Evolutionary conservation across 208 protist genomes (phyloP).

Genomic region (Crithidia sp.): DNA sequence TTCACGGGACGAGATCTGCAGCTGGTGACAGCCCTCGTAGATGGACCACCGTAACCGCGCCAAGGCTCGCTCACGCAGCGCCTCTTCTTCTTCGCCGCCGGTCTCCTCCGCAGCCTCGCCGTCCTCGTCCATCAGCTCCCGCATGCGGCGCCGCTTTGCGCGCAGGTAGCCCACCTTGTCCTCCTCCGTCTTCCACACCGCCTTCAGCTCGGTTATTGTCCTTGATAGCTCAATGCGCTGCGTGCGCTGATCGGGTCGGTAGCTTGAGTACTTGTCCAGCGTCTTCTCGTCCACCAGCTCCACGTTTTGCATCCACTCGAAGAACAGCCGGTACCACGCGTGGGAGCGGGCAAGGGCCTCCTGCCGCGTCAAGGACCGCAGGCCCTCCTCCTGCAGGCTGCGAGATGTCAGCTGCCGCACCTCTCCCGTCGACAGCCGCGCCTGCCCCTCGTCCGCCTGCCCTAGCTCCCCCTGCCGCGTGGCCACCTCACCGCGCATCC

Average conservation of each 20-base stretch:
- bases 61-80: conserved; percentile 68
- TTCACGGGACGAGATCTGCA: conserved; percentile 77
- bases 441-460: neutral
- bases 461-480: conserved; percentile 11
- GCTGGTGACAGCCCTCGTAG: conserved; percentile 82
- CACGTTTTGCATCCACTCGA: conserved; percentile 80
- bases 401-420: neutral
- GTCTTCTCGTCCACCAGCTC: conserved; percentile 68
- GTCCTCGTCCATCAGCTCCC: conserved; percentile 68
- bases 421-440: conserved; percentile 2
- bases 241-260: conserved; percentile 70
- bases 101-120: conserved; percentile 60
- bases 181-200: conserved; percentile 49
- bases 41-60: conserved; percentile 74
- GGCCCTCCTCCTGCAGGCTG: conserved; percentile 20
- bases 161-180: conserved; percentile 69
- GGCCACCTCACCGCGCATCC: conserved; percentile 22
- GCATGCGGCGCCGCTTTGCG: conserved; percentile 76
- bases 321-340: conserved; percentile 72
- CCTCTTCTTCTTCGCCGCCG: conserved; percentile 85
- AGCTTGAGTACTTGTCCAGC: conserved; percentile 67
- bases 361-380: conserved; percentile 53
- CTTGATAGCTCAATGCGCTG: conserved; percentile 82
- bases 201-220: conserved; percentile 45
- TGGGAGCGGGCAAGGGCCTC: conserved; percentile 71